Evolutionary conservation across 495 filamentous ascomycete genomes (phyloP), one percentile per base, ranked within the genome.

Genomic region (Daldinia loculata): DNA sequence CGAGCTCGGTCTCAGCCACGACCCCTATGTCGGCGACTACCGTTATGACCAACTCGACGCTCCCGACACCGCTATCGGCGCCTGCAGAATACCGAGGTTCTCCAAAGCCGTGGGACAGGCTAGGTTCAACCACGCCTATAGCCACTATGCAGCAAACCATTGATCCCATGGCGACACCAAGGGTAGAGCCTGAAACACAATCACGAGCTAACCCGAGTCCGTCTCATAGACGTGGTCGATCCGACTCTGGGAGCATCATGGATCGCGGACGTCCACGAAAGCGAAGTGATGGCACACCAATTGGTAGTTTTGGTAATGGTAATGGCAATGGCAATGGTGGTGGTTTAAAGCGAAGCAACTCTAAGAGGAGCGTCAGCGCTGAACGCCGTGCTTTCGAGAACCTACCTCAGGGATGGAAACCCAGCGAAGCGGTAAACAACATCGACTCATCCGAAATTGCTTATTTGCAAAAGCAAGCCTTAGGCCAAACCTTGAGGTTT

Each of bases 401-500:
- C 27, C 77, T 92, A 3, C 90, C 90, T 11, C 79, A 79, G 55
- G 89, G 90, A 0, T 83, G 85, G 75, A 85, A 83, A 61, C 78
- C 86, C 1, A 76, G 71, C 14, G 84, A 90, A 9, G 89, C 88
- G 0, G 59, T 76, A 17, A 76, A 71, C 26, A 77, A 79, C 50
- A 67, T 90, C 59, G 78, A 81, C 38, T 77, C 83, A 7, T 63
- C 72, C 0, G 89, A 92, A 38, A 77, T 90, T 29, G 79, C 81
- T 39, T 78, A 76, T 6, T 69, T 93, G 7, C 85, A 85, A 55
- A 83, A 84, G 67, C 89, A 92, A 75, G 91, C 91, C 4, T 77
- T 85, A 14, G 85, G 84, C 29, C 89, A 92, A 74, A 88, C 87
- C 1, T 80, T 86, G 30, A 84, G 85, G 27, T 93, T 92, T 66